Conservation (phyloP, 768 basidiomycete genomes). For the Trichaptum fuscoviolaceum region DNA sequence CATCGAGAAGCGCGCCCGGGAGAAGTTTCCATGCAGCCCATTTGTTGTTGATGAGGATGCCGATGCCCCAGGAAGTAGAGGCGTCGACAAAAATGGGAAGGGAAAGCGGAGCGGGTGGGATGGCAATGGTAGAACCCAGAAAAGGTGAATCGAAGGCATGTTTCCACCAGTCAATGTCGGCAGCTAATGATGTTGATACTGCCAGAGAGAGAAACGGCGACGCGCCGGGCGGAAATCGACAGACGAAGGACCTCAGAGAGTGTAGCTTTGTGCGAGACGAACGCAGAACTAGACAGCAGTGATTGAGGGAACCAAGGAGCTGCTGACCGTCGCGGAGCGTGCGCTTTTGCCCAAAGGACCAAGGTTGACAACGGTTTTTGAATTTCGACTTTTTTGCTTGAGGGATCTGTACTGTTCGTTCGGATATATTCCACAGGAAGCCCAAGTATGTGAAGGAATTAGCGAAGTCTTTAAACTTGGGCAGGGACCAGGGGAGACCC, state of each 20-base stretch:
- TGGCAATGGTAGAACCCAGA: conserved; percentile 15
- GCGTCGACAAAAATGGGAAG: conserved; percentile 36
- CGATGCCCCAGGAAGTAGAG: conserved; percentile 35
- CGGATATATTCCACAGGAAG: conserved; percentile 25
- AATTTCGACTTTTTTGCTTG: conserved; percentile 23
- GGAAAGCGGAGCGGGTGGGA: conserved; percentile 12
- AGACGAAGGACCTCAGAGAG: conserved; percentile 22
- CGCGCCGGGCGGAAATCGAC: conserved; percentile 17
- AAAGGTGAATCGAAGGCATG: conserved; percentile 5
- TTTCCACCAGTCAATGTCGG: conserved; percentile 28
- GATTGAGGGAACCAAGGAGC: conserved; percentile 21
- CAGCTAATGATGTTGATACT: too few species aligned
- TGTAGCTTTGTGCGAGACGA: conserved; percentile 26
- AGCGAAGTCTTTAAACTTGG: conserved; percentile 11
- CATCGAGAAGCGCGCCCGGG: conserved; percentile 23
- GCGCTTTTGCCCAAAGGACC: neutral
- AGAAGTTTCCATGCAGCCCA: conserved; percentile 39
- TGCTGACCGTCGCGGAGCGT: neutral
- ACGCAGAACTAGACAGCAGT: conserved; percentile 28
- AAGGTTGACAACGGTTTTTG: conserved; percentile 11
- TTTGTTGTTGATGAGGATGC: conserved; percentile 25
- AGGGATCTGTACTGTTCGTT: conserved; percentile 20
- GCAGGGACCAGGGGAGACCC: conserved; percentile 2
- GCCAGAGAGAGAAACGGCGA: neutral
- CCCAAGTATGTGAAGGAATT: conserved; percentile 21